Conservation (phyloP, 495 filamentous ascomycete genomes). For the Penicillium simplicissimum region DNA sequence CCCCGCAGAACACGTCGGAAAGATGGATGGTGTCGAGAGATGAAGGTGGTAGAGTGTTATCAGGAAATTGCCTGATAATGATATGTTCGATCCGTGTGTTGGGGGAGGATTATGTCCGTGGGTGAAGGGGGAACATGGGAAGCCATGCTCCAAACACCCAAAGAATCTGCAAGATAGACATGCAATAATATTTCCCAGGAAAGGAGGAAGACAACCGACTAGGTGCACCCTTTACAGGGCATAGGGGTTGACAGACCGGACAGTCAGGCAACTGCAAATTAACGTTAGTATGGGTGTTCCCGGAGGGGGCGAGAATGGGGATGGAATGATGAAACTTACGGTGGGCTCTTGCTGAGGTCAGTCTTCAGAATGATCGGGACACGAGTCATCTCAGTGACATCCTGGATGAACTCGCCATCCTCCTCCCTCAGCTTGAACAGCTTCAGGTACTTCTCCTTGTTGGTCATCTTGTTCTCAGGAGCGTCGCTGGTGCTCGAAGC, state of each 20-base stretch:
- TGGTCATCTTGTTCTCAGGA: conserved; percentile 74
- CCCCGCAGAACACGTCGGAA: conserved; percentile 19
- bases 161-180: conserved; percentile 32
- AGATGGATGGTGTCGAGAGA: conserved; percentile 12
- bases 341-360: conserved; percentile 96
- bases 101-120: conserved; percentile 30
- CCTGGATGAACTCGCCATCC: conserved; percentile 94
- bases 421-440: conserved; percentile 89
- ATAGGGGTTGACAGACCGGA: conserved; percentile 95
- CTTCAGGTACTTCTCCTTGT: conserved; percentile 95
- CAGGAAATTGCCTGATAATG: conserved; percentile 25
- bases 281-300: neutral
- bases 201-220: conserved; percentile 20
- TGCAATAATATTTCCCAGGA: conserved; percentile 33
- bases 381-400: conserved; percentile 95
- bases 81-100: conserved; percentile 33
- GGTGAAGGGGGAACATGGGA: conserved; percentile 14
- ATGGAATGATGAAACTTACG: conserved; percentile 61
- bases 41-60: conserved; percentile 10
- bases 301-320: neutral
- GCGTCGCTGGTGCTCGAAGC: conserved; percentile 67
- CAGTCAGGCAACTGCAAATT: conserved; percentile 81
- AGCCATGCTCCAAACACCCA: conserved; percentile 15
- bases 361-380: conserved; percentile 98
- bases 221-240: conserved; percentile 60